A percentile compares a stretch with the other conserved stretches of the same genome.
Conservation (phyloP, 495 filamentous ascomycete genomes). For the Podospora tetraspora region DNA sequence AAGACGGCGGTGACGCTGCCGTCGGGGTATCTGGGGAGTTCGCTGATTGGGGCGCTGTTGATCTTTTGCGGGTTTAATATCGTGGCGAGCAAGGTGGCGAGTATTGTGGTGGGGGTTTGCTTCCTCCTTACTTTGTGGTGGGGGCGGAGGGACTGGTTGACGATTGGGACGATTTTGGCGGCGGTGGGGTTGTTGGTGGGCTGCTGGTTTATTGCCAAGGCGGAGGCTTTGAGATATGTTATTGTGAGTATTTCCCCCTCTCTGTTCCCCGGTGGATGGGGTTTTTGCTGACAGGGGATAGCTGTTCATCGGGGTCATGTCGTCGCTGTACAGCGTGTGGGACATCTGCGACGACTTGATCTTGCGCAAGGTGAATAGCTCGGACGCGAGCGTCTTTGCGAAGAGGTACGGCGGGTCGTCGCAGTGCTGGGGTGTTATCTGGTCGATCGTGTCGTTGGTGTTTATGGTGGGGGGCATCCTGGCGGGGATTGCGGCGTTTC, state of each 20-base stretch:
- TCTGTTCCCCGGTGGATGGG: not conserved
- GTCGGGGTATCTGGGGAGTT: constrained; percentile 70
- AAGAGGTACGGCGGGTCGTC: constrained; percentile 71
- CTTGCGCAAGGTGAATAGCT: constrained; percentile 72
- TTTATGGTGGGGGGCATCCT: constrained; percentile 70
- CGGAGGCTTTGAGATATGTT: constrained; percentile 65
- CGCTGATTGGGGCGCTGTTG: constrained; percentile 68
- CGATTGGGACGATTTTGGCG: constrained; percentile 60
- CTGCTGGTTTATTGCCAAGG: constrained; percentile 76
- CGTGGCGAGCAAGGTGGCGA: constrained; percentile 71
- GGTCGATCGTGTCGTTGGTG: constrained; percentile 62
- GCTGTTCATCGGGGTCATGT: constrained; percentile 80
- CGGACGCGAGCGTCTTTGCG: constrained; percentile 77
- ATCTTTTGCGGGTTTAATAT: constrained; percentile 80
- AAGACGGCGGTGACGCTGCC: constrained; percentile 66
- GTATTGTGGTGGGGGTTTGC: constrained; percentile 63
- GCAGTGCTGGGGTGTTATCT: constrained; percentile 76
- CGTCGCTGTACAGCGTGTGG: constrained; percentile 71
- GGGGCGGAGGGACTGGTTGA: constrained; percentile 72
- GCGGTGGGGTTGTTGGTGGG: constrained; percentile 66
- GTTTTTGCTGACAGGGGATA: not conserved
- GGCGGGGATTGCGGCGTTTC: constrained; percentile 70
- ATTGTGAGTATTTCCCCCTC: constrained; percentile 37
- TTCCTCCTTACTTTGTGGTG: constrained; percentile 76
- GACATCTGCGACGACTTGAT: constrained; percentile 87